A percentile compares a stretch with the other conserved stretches of the same genome.
Evolutionary conservation across 2,329 filamentous ascomycete genomes (phyloP).

Genomic region (Hypomyces perniciosus): DNA sequence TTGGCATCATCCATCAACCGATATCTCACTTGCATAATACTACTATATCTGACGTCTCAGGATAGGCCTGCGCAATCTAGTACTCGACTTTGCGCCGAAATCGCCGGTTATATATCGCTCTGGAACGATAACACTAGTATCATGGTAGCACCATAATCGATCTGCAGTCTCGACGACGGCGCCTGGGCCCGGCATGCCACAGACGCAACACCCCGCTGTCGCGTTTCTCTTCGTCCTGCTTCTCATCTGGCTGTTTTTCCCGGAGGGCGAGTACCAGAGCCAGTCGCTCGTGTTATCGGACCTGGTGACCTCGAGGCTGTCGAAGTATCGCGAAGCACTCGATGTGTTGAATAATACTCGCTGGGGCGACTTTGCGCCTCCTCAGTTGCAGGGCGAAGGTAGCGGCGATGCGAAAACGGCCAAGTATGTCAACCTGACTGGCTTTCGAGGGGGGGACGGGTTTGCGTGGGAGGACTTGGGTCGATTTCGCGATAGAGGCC

Average conservation of each 20-base stretch:
- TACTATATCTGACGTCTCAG: neutral
- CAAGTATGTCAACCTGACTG: conserved; percentile 65
- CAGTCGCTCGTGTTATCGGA: conserved; percentile 30
- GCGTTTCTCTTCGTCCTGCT: conserved; percentile 26
- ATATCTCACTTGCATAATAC: neutral
- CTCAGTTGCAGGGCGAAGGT: conserved; percentile 19
- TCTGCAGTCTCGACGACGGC: conserved; percentile 9
- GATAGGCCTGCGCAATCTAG: neutral
- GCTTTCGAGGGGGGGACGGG: conserved; percentile 66
- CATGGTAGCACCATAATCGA: conserved; percentile 12
- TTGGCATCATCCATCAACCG: neutral
- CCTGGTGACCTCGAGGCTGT: conserved; percentile 39
- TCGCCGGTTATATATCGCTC: neutral
- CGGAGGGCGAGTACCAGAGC: conserved; percentile 29
- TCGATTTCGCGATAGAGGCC: conserved; percentile 58
- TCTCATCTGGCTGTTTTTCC: conserved; percentile 36
- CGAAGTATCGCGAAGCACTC: conserved; percentile 47
- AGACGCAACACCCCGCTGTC: conserved; percentile 35
- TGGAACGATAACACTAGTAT: conserved; percentile 2
- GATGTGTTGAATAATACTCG: conserved; percentile 47
- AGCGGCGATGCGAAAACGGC: conserved; percentile 16
- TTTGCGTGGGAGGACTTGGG: conserved; percentile 73
- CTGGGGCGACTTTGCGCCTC: conserved; percentile 56
- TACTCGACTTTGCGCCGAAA: neutral
- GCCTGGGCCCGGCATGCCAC: conserved; percentile 36